Base-by-base conservation (phyloP, 768 basidiomycete genomes). In the Tulasnella sp. region DNA sequence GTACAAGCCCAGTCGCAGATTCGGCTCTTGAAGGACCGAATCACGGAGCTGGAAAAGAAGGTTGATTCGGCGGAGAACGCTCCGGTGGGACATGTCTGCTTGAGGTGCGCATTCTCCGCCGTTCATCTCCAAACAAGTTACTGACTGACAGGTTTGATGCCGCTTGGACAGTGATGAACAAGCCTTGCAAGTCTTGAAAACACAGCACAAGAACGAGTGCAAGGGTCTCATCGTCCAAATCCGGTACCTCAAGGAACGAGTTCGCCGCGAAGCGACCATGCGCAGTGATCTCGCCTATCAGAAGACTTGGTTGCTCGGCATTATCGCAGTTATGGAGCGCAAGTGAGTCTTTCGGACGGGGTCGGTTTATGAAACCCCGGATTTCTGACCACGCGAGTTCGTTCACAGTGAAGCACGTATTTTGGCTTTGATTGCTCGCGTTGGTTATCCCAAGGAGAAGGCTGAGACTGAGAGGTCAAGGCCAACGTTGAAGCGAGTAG, bases 211-310 rank as follows among this genome's bases (percentile, higher is more conserved):
- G 80, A 89, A 90, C 80, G 95, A 98, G 83, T 92, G 93, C 86
- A 96, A 95, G 82, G 94, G 95, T 11, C 86, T 98, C 26, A 90
- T 99, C 72, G 89, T 94, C 10, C 95, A 98, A 83, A 95, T 98
- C 78, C 89, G 88, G 57, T 98, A 98, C 84, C 87, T 99, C 81
- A 97, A 99, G 83, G 92, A 93, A 76, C 95, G 94, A 82, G 96
- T 91, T 84, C 92, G 90, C 3, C 89, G 97, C 35, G 98, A 99
- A 85, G 89, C 91, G 13, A 87, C 87, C 0, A 89, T 98, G 86
- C 89, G 97, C 44, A 87, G 86, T 78, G 91, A 91, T 81, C 86
- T 98, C 69, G 86, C 88, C 20, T 91, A 95, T 82, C 98, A 99
- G 86, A 99, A 99, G 83, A 86, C 88, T 70, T 98, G 98, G 83